Percentiles rank a stretch among this genome's conserved stretches.
phyloP scores from a whole-genome alignment of 1,284 basidiomycete species.

The Pseudozyma tsukubaensis region DNA sequence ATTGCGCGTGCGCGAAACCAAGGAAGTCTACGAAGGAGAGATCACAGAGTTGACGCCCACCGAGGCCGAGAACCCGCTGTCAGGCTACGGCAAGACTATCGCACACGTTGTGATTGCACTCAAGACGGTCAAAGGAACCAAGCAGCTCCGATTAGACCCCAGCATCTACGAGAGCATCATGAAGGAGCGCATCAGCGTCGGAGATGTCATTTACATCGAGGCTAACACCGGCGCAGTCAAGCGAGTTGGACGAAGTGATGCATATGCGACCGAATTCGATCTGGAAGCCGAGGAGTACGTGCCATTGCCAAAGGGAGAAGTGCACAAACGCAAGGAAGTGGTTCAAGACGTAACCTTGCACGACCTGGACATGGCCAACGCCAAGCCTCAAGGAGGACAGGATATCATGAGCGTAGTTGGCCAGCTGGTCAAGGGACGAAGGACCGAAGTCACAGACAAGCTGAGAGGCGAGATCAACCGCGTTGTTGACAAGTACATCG shows the following conservation, averaged over 20 bases:
- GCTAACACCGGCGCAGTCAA: slow-evolving; percentile 94
- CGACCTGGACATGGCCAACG: slow-evolving; percentile 96
- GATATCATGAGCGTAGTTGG: slow-evolving; percentile 99
- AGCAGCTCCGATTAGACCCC: slow-evolving; percentile 93
- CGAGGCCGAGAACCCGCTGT: slow-evolving; percentile 70
- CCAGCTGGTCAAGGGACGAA: slow-evolving; percentile 89
- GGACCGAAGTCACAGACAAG: slow-evolving; percentile 98
- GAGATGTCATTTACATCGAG: slow-evolving; percentile 97
- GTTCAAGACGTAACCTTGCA: slow-evolving; percentile 97
- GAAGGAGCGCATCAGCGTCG: slow-evolving; percentile 96
- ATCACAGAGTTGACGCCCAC: slow-evolving; percentile 96
- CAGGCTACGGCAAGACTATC: slow-evolving; percentile 98
- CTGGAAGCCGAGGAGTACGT: slow-evolving; percentile 98
- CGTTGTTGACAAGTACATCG: slow-evolving; percentile 97
- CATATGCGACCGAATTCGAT: slow-evolving; percentile 98
- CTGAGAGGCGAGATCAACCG: slow-evolving; percentile 94
- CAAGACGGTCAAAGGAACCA: slow-evolving; percentile 98
- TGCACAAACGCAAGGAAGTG: slow-evolving; percentile 96
- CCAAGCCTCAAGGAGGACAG: slow-evolving; percentile 90
- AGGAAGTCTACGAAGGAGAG: slow-evolving; percentile 98
- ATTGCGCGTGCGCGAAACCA: slow-evolving; percentile 77
- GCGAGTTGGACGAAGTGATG: slow-evolving; percentile 96
- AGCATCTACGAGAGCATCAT: slow-evolving; percentile 96
- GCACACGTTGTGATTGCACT: slow-evolving; percentile 95
- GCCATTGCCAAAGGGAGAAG: slow-evolving; percentile 95